phyloP scores from a whole-genome alignment of 1,284 basidiomycete species.

The Rhodotorula sp. region DNA sequence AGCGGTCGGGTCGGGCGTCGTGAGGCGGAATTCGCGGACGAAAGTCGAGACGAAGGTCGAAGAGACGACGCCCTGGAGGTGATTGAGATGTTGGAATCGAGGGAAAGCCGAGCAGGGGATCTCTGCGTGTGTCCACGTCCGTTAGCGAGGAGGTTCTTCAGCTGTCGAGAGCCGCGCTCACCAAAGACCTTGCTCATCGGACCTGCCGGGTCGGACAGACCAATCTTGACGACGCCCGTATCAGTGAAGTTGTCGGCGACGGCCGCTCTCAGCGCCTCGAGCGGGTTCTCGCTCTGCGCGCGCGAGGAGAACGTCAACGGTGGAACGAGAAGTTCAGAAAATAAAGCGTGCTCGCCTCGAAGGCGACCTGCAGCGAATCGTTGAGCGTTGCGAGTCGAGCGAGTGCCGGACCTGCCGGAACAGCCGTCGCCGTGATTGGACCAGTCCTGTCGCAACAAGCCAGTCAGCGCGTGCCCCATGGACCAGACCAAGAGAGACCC shows the following conservation, averaged over 20 bases:
- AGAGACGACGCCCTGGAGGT: constrained; percentile 29
- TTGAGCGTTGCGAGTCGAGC: constrained; percentile 25
- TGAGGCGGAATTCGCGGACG: constrained; percentile 37
- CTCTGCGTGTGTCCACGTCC: not conserved
- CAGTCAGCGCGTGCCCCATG: rapidly evolving
- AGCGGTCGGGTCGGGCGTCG: constrained; percentile 29
- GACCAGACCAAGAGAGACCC: not conserved
- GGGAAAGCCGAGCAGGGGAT: constrained; percentile 40
- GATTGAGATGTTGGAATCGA: constrained; percentile 37
- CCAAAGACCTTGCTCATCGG: constrained; percentile 38
- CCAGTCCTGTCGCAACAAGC: constrained; percentile 15
- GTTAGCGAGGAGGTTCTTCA: not conserved
- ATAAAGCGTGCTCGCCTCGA: constrained; percentile 20
- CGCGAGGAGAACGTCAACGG: too few species aligned
- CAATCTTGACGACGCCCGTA: constrained; percentile 37
- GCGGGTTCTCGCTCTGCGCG: constrained; percentile 21
- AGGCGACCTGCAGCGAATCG: constrained; percentile 26
- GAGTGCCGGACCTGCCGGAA: constrained; percentile 24
- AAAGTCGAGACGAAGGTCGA: constrained; percentile 14
- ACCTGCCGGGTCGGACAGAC: constrained; percentile 26
- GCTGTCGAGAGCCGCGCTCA: not conserved
- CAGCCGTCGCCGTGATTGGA: constrained; percentile 30
- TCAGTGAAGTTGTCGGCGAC: constrained; percentile 38
- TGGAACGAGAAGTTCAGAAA: not conserved
- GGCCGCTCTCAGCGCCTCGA: constrained; percentile 24